Evolutionary conservation across 306 rosid species (phyloP), one percentile per base, ranked within the genome.

Genomic region (Lotus japonicus): DNA sequence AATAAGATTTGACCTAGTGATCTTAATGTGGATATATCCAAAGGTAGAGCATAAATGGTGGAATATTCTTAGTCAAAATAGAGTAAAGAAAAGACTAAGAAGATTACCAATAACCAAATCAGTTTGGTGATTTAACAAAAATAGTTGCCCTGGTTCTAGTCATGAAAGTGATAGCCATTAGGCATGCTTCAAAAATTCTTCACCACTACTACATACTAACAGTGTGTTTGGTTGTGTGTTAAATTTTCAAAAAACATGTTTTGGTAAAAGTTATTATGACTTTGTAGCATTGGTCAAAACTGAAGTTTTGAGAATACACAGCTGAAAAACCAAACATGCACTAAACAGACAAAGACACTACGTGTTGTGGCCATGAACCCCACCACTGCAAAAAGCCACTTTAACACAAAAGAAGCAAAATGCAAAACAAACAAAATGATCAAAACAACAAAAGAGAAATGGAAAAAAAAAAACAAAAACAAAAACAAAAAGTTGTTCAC

Each of bases 31-130:
- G 81, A 71, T 70, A 56, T 66, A 33, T 66, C 72, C 65, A 55
- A 79, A 76, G 68, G 65, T 39, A 79, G 53, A 65, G 80, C 74
- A 83, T 83, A 79, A 43, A 31, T 72, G 58, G 15, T 51, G 77
- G 84, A 64, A 83, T 79, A 79, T 83, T 83, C 87, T 52, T n/a
- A 72, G 52, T 43, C 54, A 62, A 72, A 72, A 39, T 61, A 62
- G 43, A 68, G 46, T 44, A 8, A 9, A 28, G 52, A 64, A 64
- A 52, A 33, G 67, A 49, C 36, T 73, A 69, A 68, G 43, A 69
- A 68, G 43, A 63, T 54, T 76, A 66, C 68, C 54, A 48, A 71
- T 41, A 36, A 52, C 71, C 15, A 41, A 60, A 75, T 53, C 11
- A 42, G 23, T 28, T 39, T 26, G 33, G 56, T 6, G 23, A 51